Percentiles rank a stretch among this genome's conserved stretches.
These are phyloP conservation scores for Plectosphaerella cucumerina DNA, from an alignment of 2,329 filamentous ascomycete genomes.

Conservation along the genomic window DNA sequence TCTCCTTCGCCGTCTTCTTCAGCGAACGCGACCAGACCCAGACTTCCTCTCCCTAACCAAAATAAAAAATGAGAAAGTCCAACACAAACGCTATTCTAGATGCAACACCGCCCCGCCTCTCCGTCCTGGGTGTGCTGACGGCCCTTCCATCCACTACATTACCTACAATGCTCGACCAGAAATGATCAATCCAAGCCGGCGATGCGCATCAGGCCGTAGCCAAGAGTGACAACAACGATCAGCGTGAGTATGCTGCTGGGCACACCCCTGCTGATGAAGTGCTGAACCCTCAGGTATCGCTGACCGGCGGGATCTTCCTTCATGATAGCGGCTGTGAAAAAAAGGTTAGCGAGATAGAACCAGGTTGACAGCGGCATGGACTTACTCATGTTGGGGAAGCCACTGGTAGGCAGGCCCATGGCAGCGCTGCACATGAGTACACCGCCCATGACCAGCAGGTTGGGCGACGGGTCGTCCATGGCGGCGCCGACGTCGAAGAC, in stretches of 20 bases:
- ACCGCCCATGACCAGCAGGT: slow-evolving; percentile 89
- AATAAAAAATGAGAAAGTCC: too few species aligned
- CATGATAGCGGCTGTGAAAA: slow-evolving; percentile 81
- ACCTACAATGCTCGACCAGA: slow-evolving; percentile 17
- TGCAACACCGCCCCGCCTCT: too few species aligned
- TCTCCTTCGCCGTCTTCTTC: too few species aligned
- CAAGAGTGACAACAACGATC: slow-evolving; percentile 77
- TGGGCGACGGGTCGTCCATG: slow-evolving; percentile 90
- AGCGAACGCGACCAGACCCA: too few species aligned
- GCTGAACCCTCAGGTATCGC: slow-evolving; percentile 84
- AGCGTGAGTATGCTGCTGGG: slow-evolving; percentile 82
- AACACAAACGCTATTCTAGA: too few species aligned
- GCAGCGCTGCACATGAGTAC: slow-evolving; percentile 97
- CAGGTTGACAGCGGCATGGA: slow-evolving; percentile 21
- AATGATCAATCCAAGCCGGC: slow-evolving; percentile 48
- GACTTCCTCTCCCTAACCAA: too few species aligned
- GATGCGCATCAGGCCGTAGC: slow-evolving; percentile 84
- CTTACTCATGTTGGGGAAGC: slow-evolving; percentile 99
- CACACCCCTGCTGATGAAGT: slow-evolving; percentile 92
- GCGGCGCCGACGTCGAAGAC: slow-evolving; percentile 78
- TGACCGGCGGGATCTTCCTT: slow-evolving; percentile 95
- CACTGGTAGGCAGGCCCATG: slow-evolving; percentile 93
- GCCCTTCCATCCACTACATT: background rate
- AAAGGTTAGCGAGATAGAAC: background rate
- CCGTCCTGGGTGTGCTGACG: too few species aligned